A percentile compares a stretch with the other conserved stretches of the same genome.
These are phyloP conservation scores for Aspergillus pseudoterreus DNA, from an alignment of 2,329 filamentous ascomycete species.

Conservation along the genomic window DNA sequence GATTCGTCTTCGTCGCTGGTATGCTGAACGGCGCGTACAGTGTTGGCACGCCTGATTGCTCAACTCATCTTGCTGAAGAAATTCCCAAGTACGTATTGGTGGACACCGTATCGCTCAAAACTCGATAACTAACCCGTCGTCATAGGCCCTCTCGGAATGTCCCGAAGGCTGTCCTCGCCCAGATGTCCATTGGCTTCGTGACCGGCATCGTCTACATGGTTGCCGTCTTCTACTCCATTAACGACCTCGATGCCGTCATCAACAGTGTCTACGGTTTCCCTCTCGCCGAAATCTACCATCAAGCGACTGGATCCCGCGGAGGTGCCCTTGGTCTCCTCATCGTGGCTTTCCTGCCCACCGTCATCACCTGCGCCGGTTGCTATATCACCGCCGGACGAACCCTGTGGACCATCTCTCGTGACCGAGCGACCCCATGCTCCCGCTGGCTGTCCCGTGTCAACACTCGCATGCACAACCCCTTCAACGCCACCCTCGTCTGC, in stretches of 20 bases:
- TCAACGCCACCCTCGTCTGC: constrained; percentile 57
- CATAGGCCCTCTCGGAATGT: constrained; percentile 41
- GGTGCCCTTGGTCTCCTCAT: constrained; percentile 57
- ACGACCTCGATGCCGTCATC: constrained; percentile 27
- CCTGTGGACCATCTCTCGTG: constrained; percentile 57
- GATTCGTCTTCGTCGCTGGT: constrained; percentile 62
- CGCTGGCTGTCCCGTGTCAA: constrained; percentile 53
- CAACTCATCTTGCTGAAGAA: constrained; percentile 63
- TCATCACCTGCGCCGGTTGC: constrained; percentile 51
- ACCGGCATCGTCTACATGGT: constrained; percentile 49
- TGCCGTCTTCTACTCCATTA: constrained; percentile 50
- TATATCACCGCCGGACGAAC: constrained; percentile 61
- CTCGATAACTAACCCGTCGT: constrained; percentile 7
- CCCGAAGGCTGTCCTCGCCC: constrained; percentile 48
- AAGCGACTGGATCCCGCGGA: constrained; percentile 47
- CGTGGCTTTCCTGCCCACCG: constrained; percentile 54
- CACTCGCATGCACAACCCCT: constrained; percentile 54
- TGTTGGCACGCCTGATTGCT: constrained; percentile 63
- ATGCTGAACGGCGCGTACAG: constrained; percentile 68
- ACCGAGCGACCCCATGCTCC: constrained; percentile 59
- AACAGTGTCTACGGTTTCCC: constrained; percentile 39
- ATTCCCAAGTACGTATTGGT: constrained; percentile 43
- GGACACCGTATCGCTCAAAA: neutral
- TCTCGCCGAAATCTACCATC: constrained; percentile 46
- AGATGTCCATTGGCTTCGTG: constrained; percentile 47